Evolutionary conservation across 2,329 filamentous ascomycete genomes (phyloP).

Genomic region (Xylaria digitata): DNA sequence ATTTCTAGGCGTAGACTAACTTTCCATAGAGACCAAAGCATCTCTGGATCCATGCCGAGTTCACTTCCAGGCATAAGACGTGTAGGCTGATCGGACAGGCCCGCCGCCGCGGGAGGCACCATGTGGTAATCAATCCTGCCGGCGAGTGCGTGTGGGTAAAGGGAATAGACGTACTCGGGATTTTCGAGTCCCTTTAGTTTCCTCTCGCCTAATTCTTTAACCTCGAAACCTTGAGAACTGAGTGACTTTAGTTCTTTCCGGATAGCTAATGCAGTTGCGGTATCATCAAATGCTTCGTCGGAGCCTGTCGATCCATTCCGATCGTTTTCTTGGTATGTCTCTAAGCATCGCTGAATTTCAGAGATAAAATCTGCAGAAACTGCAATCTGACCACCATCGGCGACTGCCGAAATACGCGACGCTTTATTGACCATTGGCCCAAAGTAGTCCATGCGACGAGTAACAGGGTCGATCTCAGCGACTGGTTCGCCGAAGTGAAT

Average conservation of each 20-base stretch:
- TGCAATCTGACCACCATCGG: slow-evolving; percentile 95
- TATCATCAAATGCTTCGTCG: slow-evolving; percentile 81
- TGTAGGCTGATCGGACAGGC: slow-evolving; percentile 66
- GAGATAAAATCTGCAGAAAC: slow-evolving; percentile 97
- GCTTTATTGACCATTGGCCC: slow-evolving; percentile 99
- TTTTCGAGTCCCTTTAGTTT: slow-evolving; percentile 98
- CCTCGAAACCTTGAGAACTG: slow-evolving; percentile 92
- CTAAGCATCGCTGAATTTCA: slow-evolving; percentile 90
- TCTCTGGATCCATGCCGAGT: slow-evolving; percentile 80
- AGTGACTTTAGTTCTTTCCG: slow-evolving; percentile 88
- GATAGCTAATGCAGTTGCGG: slow-evolving; percentile 79
- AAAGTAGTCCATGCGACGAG: slow-evolving; percentile 98
- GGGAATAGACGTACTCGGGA: slow-evolving; percentile 92
- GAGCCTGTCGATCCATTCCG: slow-evolving; percentile 74
- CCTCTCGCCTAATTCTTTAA: slow-evolving; percentile 94
- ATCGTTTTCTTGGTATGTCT: slow-evolving; percentile 88
- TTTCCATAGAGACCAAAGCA: slow-evolving; percentile 90
- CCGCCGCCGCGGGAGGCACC: slow-evolving; percentile 52
- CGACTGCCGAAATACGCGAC: slow-evolving; percentile 90
- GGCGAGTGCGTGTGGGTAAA: slow-evolving; percentile 90
- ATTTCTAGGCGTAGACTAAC: slow-evolving; percentile 91
- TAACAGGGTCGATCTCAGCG: slow-evolving; percentile 95
- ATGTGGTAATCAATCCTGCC: slow-evolving; percentile 80
- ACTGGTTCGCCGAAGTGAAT: slow-evolving; percentile 96
- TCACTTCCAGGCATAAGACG: slow-evolving; percentile 73